Evolutionary conservation across 805 yeast species (phyloP), one percentile per base, ranked within the genome.

Genomic region (Metschnikowia henanensis): DNA sequence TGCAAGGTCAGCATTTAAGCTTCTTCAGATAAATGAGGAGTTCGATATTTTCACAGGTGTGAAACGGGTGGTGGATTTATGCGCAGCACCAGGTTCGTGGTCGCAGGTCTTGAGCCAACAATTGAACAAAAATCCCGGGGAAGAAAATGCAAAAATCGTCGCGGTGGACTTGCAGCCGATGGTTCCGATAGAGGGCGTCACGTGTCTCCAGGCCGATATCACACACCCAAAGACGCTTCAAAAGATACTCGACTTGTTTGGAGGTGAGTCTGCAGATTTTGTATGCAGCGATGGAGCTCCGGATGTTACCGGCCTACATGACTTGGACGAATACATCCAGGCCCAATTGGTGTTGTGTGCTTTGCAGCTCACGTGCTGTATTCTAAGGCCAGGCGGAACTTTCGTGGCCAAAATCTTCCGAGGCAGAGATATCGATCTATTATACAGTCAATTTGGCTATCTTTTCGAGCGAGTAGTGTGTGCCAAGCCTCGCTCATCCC

Each of bases 281-380:
- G 96, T 94, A 0, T 89, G 96, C 57, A 84, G 95, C 57, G 98
- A 94, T 63, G 99, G 99, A 45, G 99, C 99, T 0, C 99, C 99
- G 2, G 99, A 94, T 66, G 99, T 94, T 18, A 94, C 99, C 0
- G 99, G 99, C 0, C 66, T 94, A 39, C 99, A 94, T 61, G 99
- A 94, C 65, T 71, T 94, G 46, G 99, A 94, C 63, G 99, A 94
- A 64, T 94, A 92, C 61, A 87, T 94, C 45, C 99, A 94, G 68
- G 97, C 96, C 2, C 98, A 94, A 61, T 72, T 94, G 45, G 87
- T 94, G 40, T 71, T 91, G 55, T 84, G 97, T 30, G 99, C 99
- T 1, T 69, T 94, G 43, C 96, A 90, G 57, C 71, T 94, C 43
- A 91, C 98, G 2, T 87, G 97, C 1, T 89, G 96, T 60, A 74